Evolutionary conservation across 495 filamentous ascomycete genomes (phyloP).

Genomic region (Aspergillus baeticus): DNA sequence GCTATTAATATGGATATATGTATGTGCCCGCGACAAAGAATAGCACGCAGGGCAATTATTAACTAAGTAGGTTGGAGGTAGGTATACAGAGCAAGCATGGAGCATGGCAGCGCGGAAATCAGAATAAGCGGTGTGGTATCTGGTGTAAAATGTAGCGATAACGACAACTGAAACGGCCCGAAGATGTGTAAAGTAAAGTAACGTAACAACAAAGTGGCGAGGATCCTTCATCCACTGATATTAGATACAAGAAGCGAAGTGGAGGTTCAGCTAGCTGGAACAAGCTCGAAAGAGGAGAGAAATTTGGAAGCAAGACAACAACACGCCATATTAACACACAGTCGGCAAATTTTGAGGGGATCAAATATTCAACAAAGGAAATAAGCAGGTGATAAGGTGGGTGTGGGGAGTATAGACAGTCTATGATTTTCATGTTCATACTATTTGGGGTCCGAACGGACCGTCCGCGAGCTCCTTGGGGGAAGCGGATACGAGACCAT

Average conservation of each 20-base stretch:
- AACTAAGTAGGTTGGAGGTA: slow-evolving; percentile 1
- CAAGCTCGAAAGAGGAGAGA: not conserved
- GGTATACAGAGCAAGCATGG: not conserved
- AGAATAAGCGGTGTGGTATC: slow-evolving; percentile 16
- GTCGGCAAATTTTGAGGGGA: not conserved
- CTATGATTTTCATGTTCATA: slow-evolving; percentile 8
- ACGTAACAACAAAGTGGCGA: not conserved
- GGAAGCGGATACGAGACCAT: slow-evolving; percentile 39
- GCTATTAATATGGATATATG: slow-evolving; percentile 2
- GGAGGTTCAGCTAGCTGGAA: slow-evolving; percentile 2
- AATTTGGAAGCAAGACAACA: not conserved
- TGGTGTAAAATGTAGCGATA: slow-evolving; percentile 4
- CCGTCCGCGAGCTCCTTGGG: slow-evolving; percentile 31
- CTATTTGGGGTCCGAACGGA: slow-evolving; percentile 40
- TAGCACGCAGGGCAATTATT: slow-evolving; percentile 10
- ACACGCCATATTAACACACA: slow-evolving; percentile 21
- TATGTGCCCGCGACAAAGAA: not conserved
- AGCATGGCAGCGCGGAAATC: not conserved
- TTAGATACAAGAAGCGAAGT: slow-evolving; percentile 13
- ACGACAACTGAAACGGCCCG: no score
- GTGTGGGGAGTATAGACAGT: slow-evolving; percentile 11
- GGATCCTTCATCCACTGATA: not conserved
- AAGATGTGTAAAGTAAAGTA: not conserved
- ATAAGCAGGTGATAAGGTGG: slow-evolving; percentile 15
- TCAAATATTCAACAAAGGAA: slow-evolving; percentile 13